Base-by-base conservation (phyloP, 2,329 filamentous ascomycete species). In the Talaromyces sp. region DNA sequence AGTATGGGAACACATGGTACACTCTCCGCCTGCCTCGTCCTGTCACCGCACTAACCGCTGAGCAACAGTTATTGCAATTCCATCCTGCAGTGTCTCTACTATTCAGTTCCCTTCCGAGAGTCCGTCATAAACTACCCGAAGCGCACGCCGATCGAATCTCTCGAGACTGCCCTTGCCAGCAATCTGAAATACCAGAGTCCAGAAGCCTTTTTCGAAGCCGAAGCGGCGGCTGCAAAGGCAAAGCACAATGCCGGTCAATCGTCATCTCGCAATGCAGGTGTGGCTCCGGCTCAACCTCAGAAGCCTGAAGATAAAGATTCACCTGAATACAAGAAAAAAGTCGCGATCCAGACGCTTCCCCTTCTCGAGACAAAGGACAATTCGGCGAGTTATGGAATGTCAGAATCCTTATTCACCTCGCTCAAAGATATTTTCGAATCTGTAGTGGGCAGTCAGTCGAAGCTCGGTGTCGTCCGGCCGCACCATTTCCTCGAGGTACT, bases 1-100 rank as follows among this genome's bases (percentile, higher is more conserved):
- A 97, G 92, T 97, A 96, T 80, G 93, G 93, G 73, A 98, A 96
- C 74, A 98, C 93, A 75, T 98, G 93, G 93, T 96, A 89, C 73
- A 55, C 42, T n/a, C 9, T 40, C 21, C 42, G 5, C 31, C 12
- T n/a, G 9, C 16, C 21, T 11, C 31, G 1, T 18, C 16, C 3
- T 11, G 5, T 39, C 23, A 40, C 33, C 28, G 25, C 23, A 57
- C 57, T 62, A 23, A 58, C 59, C 31, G 3, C 18, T 23, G 37
- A 60, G 21, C 28, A 18, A 18, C 77, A 98, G 93, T 76, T 99
- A 99, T 79, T 96, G 92, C 81, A 99, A 99, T 78, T 99, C 95
- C 14, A 96, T 99, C 71, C 86, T 99, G 63, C 95, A 99, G 80
- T 96, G 92, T 70, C 86, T 99, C 63, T 99, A 96, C 80, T 96